Evolutionary conservation across 495 filamentous ascomycete species (phyloP), one percentile per base, ranked within the genome.

Genomic region (Penicillium verhagenii): DNA sequence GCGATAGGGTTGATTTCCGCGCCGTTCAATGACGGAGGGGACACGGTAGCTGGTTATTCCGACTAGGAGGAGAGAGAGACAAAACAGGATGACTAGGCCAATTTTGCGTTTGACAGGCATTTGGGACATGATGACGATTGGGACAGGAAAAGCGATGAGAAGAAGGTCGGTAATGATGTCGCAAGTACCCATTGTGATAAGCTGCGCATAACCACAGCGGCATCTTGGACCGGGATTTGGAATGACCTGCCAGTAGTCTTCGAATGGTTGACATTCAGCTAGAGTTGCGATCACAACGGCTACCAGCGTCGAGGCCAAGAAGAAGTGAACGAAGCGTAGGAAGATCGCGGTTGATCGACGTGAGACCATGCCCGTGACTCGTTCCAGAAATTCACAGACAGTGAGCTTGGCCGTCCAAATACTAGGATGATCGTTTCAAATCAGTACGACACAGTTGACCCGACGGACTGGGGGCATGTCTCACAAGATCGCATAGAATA

Each of bases 321-420:
- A 89, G 68, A 83, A 82, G 47, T 89, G 82, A 53, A 97, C 86
- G 51, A 81, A 76, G 50, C 80, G 72, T 7, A 97, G 72, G 20
- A 82, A 82, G 3, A 81, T 54, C 33, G 86, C 81, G 54, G 93
- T 88, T 6, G 85, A 84, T 19, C 78, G 76, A 49, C 86, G 82
- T 89, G 89, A 95, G 51, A 83, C 76, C 44, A 80, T 71, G 6
- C 77, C 74, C 5, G 82, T 81, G 33, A 97, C 81, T 20, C 94
- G 86, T 60, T 87, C 88, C 56, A 97, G 85, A 63, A 96, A 97
- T 67, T 95, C 91, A 54, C 88, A 88, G 50, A 97, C 88, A 43
- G 92, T 90, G 68, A 87, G 82, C 71, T 97, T 98, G 62, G 92
- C 83, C 25, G 86, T 86, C 93, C 93, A 98, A 52, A 98, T 86